Evolutionary conservation across 2,329 filamentous ascomycete genomes (phyloP).

Genomic region (Cladosporium sp.): DNA sequence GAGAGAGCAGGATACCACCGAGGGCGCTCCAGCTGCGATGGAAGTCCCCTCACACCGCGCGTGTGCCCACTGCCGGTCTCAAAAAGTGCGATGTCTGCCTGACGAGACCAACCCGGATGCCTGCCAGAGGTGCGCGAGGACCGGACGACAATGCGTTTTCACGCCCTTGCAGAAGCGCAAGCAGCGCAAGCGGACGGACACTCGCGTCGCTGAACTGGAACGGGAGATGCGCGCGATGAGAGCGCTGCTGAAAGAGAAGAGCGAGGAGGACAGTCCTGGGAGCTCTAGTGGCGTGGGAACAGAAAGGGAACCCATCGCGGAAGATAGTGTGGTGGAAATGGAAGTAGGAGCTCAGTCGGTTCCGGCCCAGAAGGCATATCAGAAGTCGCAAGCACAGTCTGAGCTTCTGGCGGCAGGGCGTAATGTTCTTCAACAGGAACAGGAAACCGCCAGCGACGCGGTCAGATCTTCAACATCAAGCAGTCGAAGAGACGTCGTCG

Average conservation of each 20-base stretch:
- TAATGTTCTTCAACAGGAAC: slow-evolving; percentile 14
- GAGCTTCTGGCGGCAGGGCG: neutral
- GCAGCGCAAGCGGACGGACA: slow-evolving; percentile 43
- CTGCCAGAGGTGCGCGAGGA: slow-evolving; percentile 39
- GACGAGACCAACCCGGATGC: slow-evolving; percentile 24
- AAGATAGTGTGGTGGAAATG: neutral
- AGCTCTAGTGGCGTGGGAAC: neutral
- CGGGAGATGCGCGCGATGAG: slow-evolving; percentile 40
- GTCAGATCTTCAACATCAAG: neutral
- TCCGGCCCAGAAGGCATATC: neutral
- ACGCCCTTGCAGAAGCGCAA: slow-evolving; percentile 39
- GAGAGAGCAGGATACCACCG: no score
- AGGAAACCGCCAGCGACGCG: slow-evolving; percentile 42
- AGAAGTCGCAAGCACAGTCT: neutral
- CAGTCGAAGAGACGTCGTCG: slow-evolving; percentile 41
- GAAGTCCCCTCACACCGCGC: slow-evolving; percentile 31
- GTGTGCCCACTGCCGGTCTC: slow-evolving; percentile 39
- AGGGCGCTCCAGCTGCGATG: no score
- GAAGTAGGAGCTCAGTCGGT: neutral
- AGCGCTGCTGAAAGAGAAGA: slow-evolving; percentile 32
- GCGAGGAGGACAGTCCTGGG: slow-evolving; percentile 10
- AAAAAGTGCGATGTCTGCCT: slow-evolving; percentile 41
- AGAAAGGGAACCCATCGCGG: neutral
- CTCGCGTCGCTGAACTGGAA: slow-evolving; percentile 42
- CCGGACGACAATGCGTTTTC: slow-evolving; percentile 36